Evolutionary conservation across 2,329 filamentous ascomycete genomes (phyloP).

Genomic region (Diaporthe caulivora): DNA sequence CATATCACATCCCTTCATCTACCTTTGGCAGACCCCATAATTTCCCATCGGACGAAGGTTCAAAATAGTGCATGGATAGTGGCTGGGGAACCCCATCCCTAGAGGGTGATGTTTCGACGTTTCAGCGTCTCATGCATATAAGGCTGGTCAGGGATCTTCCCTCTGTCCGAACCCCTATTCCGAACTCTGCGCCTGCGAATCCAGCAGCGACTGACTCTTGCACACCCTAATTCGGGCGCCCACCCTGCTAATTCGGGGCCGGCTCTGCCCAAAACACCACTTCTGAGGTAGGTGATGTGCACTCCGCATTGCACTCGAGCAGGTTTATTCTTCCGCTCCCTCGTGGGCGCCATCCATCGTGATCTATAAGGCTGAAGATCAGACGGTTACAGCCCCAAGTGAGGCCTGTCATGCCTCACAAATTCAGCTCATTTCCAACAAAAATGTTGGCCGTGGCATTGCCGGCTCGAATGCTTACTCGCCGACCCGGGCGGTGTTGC

Average conservation of each 20-base stretch:
- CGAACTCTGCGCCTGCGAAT: neutral
- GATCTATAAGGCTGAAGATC: conserved; percentile 31
- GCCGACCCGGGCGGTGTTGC: conserved; percentile 1
- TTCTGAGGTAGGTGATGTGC: conserved; percentile 31
- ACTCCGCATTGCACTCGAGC: conserved; percentile 4
- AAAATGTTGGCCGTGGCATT: neutral
- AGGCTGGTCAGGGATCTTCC: conserved; percentile 29
- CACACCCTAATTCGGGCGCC: neutral
- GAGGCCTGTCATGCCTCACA: conserved; percentile 3
- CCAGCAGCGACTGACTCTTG: conserved; percentile 20
- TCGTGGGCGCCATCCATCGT: neutral
- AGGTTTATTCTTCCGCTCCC: neutral
- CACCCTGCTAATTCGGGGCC: conserved; percentile 24
- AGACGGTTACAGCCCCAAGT: conserved; percentile 27
- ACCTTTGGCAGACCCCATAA: conserved; percentile 1
- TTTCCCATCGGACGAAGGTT: conserved; percentile 26
- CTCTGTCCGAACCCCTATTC: conserved; percentile 28
- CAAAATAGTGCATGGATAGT: conserved; percentile 15
- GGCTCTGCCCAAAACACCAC: conserved; percentile 13
- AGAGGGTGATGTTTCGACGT: conserved; percentile 26
- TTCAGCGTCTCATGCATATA: conserved; percentile 31
- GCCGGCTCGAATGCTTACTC: conserved; percentile 26
- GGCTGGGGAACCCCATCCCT: conserved; percentile 31
- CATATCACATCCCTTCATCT: conserved; percentile 27
- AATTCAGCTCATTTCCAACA: neutral